A percentile compares a stretch with the other conserved stretches of the same genome.
Evolutionary conservation across 352 stramenopile species (phyloP).

Genomic region (Phytophthora capsici): DNA sequence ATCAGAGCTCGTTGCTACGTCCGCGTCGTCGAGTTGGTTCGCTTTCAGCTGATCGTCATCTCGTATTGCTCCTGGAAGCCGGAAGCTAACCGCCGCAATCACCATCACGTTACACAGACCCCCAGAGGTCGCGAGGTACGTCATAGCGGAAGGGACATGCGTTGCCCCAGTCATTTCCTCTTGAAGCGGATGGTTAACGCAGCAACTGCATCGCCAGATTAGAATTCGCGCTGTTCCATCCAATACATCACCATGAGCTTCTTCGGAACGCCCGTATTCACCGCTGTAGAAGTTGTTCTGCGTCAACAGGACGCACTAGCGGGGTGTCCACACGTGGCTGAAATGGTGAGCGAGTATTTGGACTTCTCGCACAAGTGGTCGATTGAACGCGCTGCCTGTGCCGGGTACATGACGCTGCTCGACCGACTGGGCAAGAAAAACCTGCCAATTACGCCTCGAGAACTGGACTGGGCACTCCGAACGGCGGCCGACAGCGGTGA

Average conservation of each 20-base stretch:
- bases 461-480: conserved; percentile 76
- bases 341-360: conserved; percentile 57
- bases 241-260: conserved; percentile 20
- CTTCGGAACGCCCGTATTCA: conserved; percentile 33
- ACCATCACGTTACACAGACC: background rate
- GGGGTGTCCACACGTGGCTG: conserved; percentile 50
- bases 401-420: conserved; percentile 60
- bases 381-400: conserved; percentile 58
- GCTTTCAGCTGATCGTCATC: conserved; percentile 30
- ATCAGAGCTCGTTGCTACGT: conserved; percentile 14
- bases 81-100: conserved; percentile 24
- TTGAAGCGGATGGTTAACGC: conserved; percentile 14
- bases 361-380: conserved; percentile 69
- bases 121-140: conserved; percentile 33
- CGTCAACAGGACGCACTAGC: conserved; percentile 55
- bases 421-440: conserved; percentile 50
- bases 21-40: conserved; percentile 23
- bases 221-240: conserved; percentile 11
- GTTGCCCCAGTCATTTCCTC: conserved; percentile 16
- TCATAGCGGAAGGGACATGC: conserved; percentile 27
- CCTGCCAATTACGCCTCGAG: conserved; percentile 44
- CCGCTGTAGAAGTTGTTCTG: conserved; percentile 48
- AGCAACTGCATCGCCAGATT: conserved; percentile 15
- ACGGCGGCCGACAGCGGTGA: conserved; percentile 76
- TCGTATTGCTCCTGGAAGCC: conserved; percentile 18